phyloP scores from a whole-genome alignment of 2,329 filamentous ascomycete genomes.

The Alternaria triticimaculans region DNA sequence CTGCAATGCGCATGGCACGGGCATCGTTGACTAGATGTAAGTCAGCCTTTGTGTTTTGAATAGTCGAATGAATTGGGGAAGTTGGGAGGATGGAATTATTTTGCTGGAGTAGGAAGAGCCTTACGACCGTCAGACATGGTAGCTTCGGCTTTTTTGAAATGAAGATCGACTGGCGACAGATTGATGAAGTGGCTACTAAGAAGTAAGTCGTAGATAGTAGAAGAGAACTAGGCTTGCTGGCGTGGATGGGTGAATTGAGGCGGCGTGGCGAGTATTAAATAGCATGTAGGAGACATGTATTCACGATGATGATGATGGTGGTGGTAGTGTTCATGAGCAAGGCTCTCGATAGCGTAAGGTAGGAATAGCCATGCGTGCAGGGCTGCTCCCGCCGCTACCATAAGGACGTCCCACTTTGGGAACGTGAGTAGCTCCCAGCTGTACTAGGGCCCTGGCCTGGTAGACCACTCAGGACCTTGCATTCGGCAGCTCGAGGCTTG shows the following conservation, averaged over 20 bases:
- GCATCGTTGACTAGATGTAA: conserved; percentile 64
- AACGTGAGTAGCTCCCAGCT: conserved; percentile 47
- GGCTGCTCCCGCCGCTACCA: conserved; percentile 47
- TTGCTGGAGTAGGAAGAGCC: conserved; percentile 32
- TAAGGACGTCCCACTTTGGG: conserved; percentile 46
- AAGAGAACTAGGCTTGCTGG: conserved; percentile 25
- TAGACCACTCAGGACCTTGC: conserved; percentile 44
- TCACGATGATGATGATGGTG: conserved; percentile 27
- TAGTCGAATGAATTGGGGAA: not conserved
- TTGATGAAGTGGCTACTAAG: conserved; percentile 7
- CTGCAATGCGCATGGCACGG: conserved; percentile 66
- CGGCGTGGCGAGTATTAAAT: conserved; percentile 47
- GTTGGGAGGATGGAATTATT: not conserved
- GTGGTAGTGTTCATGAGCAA: conserved; percentile 30
- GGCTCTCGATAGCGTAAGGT: conserved; percentile 28
- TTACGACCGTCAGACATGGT: conserved; percentile 65
- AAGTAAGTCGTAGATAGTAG: conserved; percentile 6
- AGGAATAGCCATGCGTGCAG: conserved; percentile 30
- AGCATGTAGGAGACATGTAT: conserved; percentile 34
- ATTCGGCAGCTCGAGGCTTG: conserved; percentile 33
- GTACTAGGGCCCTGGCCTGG: conserved; percentile 30
- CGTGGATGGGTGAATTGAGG: conserved; percentile 27
- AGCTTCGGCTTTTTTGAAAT: conserved; percentile 1
- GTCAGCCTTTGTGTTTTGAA: conserved; percentile 13
- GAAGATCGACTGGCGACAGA: conserved; percentile 23